Percentiles rank a stretch among this genome's conserved stretches.
Evolutionary conservation across 306 rosid genomes (phyloP).

Genomic region (Cucurbita pepo): DNA sequence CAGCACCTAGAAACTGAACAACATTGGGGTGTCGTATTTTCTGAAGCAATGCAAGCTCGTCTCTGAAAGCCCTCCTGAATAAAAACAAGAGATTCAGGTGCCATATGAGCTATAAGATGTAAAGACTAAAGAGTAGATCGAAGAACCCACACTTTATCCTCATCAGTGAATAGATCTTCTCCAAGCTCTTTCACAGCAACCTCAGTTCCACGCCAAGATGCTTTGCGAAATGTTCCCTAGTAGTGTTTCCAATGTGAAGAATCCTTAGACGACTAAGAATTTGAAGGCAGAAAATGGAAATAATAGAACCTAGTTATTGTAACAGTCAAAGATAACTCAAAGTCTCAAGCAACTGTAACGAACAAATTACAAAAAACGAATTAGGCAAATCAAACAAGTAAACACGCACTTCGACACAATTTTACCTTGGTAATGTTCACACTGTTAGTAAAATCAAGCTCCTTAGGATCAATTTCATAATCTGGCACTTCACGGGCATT

Average conservation of each 20-base stretch:
- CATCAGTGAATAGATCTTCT: constrained; percentile 49
- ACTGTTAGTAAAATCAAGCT: constrained; percentile 75
- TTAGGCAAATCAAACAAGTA: neutral
- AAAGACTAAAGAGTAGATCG: neutral
- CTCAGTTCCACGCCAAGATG: constrained; percentile 86
- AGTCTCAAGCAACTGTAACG: neutral
- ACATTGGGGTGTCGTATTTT: constrained; percentile 96
- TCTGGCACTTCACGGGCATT: constrained; percentile 83
- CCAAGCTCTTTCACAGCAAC: constrained; percentile 81
- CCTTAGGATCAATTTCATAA: constrained; percentile 76
- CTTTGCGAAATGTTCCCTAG: constrained; percentile 76
- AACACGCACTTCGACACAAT: neutral
- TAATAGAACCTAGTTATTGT: neutral
- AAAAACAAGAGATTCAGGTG: constrained; percentile 7
- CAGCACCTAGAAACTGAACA: constrained; percentile 96
- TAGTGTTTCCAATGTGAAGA: neutral
- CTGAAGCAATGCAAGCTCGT: constrained; percentile 85
- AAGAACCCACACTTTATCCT: constrained; percentile 72
- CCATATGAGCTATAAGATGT: neutral
- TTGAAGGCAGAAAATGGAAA: neutral
- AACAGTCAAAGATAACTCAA: neutral
- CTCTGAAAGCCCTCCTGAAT: constrained; percentile 76
- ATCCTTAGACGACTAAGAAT: neutral
- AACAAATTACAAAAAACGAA: neutral
- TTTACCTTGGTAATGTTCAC: constrained; percentile 60